phyloP scores from a whole-genome alignment of 192 early-diverging fungal genomes.

The Chytriomyces hyalinus region DNA sequence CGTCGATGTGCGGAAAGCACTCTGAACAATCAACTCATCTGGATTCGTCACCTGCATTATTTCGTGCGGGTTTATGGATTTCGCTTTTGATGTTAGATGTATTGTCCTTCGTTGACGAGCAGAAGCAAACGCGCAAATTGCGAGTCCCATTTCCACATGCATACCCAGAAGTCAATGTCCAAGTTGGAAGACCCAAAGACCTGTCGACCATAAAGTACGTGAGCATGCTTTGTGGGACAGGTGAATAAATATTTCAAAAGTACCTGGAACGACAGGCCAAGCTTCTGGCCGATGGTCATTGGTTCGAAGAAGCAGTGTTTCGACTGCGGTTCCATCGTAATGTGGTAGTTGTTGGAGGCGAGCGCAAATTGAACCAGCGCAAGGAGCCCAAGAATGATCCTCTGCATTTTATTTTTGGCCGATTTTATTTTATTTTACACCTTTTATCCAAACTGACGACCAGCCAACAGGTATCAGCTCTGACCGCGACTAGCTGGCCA shows the following conservation, averaged over 20 bases:
- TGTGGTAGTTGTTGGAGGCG: constrained; percentile 28
- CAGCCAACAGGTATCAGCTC: too few relatives aligned
- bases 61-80: neutral
- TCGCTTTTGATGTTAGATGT: too few relatives aligned
- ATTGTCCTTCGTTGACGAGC: neutral
- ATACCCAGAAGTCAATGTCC: constrained; percentile 27
- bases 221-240: neutral
- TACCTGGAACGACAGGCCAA: constrained; percentile 29
- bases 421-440: too few relatives aligned
- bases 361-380: neutral
- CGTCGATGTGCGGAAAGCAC: constrained; percentile 8
- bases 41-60: constrained; percentile 11
- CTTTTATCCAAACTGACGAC: too few relatives aligned
- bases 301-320: constrained; percentile 29
- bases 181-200: constrained; percentile 15
- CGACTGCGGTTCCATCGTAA: constrained; percentile 16
- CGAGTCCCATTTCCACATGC: too few relatives aligned
- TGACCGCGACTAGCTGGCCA: too few relatives aligned
- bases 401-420: too few relatives aligned
- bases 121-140: neutral
- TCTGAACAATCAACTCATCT: constrained; percentile 21
- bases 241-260: neutral
- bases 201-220: neutral
- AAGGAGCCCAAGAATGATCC: neutral
- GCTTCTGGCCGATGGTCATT: neutral